Percentiles rank a stretch among this genome's conserved stretches.
phyloP scores from a whole-genome alignment of 2,329 filamentous ascomycete species.

The Cercospora sp. region DNA sequence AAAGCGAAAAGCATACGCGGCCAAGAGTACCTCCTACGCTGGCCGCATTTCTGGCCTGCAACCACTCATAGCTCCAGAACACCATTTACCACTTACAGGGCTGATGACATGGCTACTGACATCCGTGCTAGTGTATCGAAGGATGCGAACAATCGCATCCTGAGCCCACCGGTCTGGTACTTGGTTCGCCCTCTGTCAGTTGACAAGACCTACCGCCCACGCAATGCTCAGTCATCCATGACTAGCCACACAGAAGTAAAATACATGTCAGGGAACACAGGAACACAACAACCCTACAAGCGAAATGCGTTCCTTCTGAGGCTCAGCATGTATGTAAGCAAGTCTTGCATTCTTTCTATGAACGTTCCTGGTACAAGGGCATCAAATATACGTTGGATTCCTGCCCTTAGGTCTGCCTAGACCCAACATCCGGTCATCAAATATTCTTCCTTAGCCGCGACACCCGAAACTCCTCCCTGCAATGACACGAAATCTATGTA shows the following conservation, averaged over 20 bases:
- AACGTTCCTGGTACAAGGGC: not conserved
- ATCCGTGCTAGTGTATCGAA: not conserved
- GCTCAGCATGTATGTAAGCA: conserved; percentile 5
- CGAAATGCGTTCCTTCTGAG: not conserved
- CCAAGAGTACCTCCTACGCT: not conserved
- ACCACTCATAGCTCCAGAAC: not conserved
- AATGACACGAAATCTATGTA: not conserved
- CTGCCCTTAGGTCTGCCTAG: not conserved
- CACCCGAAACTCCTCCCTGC: not conserved
- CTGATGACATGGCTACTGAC: not conserved
- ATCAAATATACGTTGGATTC: not conserved
- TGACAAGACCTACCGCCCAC: not conserved
- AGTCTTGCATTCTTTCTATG: not conserved
- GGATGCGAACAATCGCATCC: not conserved
- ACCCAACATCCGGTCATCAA: not conserved
- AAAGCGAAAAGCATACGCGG: not conserved
- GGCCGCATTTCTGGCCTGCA: not conserved
- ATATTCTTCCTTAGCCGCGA: not conserved
- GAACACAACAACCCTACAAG: not conserved
- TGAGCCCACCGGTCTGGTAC: conserved; percentile 5
- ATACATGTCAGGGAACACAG: not conserved
- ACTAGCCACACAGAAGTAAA: not conserved
- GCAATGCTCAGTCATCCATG: not conserved
- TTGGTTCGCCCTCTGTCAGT: not conserved
- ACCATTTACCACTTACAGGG: not conserved